These are phyloP conservation scores for Spirogloea muscicola DNA, from an alignment of 139 green algal species.

Conservation along the genomic window DNA sequence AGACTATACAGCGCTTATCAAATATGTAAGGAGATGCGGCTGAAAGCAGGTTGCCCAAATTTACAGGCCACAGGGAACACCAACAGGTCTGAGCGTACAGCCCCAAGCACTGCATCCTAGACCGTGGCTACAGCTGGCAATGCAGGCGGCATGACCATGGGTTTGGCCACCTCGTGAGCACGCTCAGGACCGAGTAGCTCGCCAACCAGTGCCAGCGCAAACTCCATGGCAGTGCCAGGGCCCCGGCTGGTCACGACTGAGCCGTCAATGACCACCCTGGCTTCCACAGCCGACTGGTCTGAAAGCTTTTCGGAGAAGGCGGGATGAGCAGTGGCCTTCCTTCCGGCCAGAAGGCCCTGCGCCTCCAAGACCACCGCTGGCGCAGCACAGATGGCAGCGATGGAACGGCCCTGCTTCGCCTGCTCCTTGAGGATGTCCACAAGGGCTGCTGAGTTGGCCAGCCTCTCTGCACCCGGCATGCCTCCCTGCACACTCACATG, in stretches of 20 bases:
- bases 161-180: constrained; percentile 72
- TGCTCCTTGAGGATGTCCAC: constrained; percentile 52
- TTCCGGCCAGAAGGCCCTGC: constrained; percentile 68
- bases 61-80: too few relatives aligned
- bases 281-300: not conserved
- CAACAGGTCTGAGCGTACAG: too few relatives aligned
- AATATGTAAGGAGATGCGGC: too few relatives aligned
- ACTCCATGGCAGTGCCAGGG: constrained; percentile 89
- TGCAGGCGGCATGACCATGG: too few relatives aligned
- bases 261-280: constrained; percentile 85
- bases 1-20: too few relatives aligned
- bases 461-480: constrained; percentile 82
- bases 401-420: constrained; percentile 53
- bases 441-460: constrained; percentile 62
- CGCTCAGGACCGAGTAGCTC: constrained; percentile 81
- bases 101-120: too few relatives aligned
- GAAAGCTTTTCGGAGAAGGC: constrained; percentile 58
- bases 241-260: constrained; percentile 76
- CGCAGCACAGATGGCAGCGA: constrained; percentile 90
- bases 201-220: constrained; percentile 81
- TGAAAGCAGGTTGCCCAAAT: too few relatives aligned
- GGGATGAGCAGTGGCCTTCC: constrained; percentile 78
- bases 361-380: constrained; percentile 80
- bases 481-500: too few relatives aligned
- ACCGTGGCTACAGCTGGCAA: too few relatives aligned